Evolutionary conservation across 2,329 filamentous ascomycete genomes (phyloP).

Genomic region (Aschersonia sp.): DNA sequence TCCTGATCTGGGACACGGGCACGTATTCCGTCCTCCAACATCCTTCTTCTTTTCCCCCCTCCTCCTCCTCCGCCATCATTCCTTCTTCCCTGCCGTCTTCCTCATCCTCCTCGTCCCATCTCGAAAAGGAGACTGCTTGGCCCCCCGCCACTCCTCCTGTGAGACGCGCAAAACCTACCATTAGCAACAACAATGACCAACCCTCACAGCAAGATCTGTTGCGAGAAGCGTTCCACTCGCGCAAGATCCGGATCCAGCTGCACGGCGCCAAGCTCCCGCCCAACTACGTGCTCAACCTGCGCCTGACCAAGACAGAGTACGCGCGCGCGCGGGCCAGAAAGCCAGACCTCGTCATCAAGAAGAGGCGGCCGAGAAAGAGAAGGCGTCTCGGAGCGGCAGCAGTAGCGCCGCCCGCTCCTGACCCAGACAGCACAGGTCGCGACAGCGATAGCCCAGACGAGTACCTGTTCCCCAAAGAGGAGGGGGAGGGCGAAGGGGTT

Average conservation of each 20-base stretch:
- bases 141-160: too few species aligned
- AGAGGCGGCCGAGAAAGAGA: slow-evolving; percentile 4
- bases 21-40: slow-evolving; percentile 34
- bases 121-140: too few species aligned
- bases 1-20: slow-evolving; percentile 50
- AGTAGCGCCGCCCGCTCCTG: not conserved
- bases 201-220: slow-evolving; percentile 31
- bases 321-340: slow-evolving; percentile 13
- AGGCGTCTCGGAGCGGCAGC: not conserved
- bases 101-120: too few species aligned
- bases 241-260: slow-evolving; percentile 42
- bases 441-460: slow-evolving; percentile 1
- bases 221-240: slow-evolving; percentile 31
- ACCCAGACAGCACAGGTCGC: slow-evolving; percentile 8
- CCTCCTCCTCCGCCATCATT: not conserved
- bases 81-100: too few species aligned
- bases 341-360: too few species aligned
- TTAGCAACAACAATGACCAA: slow-evolving; percentile 1
- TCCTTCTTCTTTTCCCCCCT: not conserved
- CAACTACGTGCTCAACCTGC: slow-evolving; percentile 38
- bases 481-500: too few species aligned
- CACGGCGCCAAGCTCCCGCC: slow-evolving; percentile 37
- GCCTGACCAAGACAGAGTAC: slow-evolving; percentile 32
- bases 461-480: too few species aligned
- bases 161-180: too few species aligned